Conservation (phyloP, 495 filamentous ascomycete genomes). For the Aspergillus heteromorphus region DNA sequence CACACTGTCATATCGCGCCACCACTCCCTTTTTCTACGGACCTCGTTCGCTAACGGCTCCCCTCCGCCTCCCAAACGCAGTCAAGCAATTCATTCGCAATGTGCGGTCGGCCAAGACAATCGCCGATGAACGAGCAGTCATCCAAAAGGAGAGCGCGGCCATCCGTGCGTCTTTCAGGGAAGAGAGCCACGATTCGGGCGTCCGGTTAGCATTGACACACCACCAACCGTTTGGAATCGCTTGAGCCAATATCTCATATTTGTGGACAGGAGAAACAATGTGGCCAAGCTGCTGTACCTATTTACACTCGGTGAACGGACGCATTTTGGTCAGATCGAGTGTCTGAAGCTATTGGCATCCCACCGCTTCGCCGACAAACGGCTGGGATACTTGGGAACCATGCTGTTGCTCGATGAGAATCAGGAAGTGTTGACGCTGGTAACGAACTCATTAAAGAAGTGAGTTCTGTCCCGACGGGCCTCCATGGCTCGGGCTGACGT, state of each 20-base stretch:
- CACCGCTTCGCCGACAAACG: constrained; percentile 98
- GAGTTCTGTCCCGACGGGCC: constrained; percentile 16
- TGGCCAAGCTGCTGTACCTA: constrained; percentile 94
- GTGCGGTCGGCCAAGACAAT: constrained; percentile 98
- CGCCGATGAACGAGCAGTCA: constrained; percentile 94
- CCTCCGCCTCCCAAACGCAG: constrained; percentile 38
- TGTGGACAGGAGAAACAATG: constrained; percentile 82
- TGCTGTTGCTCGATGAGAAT: constrained; percentile 94
- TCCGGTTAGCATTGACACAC: constrained; percentile 55
- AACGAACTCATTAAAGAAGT: constrained; percentile 97
- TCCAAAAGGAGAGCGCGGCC: constrained; percentile 97
- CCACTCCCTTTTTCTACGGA: background rate
- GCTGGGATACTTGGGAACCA: constrained; percentile 91
- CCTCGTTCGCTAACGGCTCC: constrained; percentile 10
- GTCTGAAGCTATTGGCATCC: constrained; percentile 92
- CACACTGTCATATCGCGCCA: constrained; percentile 25
- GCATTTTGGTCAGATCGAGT: constrained; percentile 99
- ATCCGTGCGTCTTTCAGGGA: constrained; percentile 96
- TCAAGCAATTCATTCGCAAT: constrained; percentile 99
- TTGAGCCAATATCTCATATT: constrained; percentile 21
- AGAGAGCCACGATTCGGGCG: constrained; percentile 84
- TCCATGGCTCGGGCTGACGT: constrained; percentile 13
- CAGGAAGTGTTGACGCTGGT: constrained; percentile 96
- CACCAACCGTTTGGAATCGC: constrained; percentile 1
- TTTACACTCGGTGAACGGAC: constrained; percentile 98